Conservation (phyloP, 1,139 yeast species). For the Yamadazyma trypodendri region DNA sequence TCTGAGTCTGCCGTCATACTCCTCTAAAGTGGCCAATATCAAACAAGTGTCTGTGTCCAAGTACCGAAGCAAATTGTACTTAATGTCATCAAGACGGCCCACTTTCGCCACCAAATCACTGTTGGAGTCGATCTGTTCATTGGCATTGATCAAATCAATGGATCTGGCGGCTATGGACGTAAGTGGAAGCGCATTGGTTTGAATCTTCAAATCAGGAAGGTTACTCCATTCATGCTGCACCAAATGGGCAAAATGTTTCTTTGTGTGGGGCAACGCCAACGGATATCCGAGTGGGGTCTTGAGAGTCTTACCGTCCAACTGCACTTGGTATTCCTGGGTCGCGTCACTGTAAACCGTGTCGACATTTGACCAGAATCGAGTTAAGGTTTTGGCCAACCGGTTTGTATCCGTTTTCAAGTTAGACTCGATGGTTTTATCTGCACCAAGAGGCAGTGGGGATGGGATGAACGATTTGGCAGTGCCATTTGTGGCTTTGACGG, state of each 20-base stretch:
- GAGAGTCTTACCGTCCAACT: slow-evolving; percentile 71
- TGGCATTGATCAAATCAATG: slow-evolving; percentile 57
- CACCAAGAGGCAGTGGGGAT: slow-evolving; percentile 25
- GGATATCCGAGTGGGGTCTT: slow-evolving; percentile 83
- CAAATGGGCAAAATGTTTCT: slow-evolving; percentile 66
- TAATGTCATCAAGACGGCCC: slow-evolving; percentile 57
- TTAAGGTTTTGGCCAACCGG: slow-evolving; percentile 65
- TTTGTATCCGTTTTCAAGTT: slow-evolving; percentile 65
- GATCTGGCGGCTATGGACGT: slow-evolving; percentile 88
- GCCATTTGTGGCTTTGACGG: slow-evolving; percentile 10
- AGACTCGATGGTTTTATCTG: slow-evolving; percentile 48
- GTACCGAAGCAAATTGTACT: slow-evolving; percentile 64
- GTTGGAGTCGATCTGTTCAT: slow-evolving; percentile 25
- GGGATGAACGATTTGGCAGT: slow-evolving; percentile 8
- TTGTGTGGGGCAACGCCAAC: slow-evolving; percentile 59
- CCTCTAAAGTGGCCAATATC: slow-evolving; percentile 77
- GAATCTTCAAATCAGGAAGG: slow-evolving; percentile 67
- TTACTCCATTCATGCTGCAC: slow-evolving; percentile 87
- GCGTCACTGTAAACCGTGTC: slow-evolving; percentile 36
- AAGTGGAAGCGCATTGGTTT: slow-evolving; percentile 78
- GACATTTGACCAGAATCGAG: slow-evolving; percentile 85
- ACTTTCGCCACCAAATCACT: slow-evolving; percentile 56
- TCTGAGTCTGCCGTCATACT: slow-evolving; percentile 81
- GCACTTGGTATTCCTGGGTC: slow-evolving; percentile 45
- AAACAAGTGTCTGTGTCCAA: slow-evolving; percentile 92